These are phyloP conservation scores for Castanea sativa DNA, from an alignment of 306 rosid genomes.

Conservation along the genomic window DNA sequence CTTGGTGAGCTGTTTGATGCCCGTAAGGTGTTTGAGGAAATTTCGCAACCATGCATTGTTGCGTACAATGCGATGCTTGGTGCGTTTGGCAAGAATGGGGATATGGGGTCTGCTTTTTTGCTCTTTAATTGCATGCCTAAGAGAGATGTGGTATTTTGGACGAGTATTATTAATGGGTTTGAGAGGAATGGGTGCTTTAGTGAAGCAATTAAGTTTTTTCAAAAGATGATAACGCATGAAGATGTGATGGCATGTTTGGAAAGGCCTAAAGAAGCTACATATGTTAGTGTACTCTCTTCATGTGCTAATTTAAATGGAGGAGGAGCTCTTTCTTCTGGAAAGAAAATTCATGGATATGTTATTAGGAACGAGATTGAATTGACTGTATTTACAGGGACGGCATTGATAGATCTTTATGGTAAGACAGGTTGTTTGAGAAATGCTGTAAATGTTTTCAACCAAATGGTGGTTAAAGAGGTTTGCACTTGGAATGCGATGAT, in stretches of 20 bases:
- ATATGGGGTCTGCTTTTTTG: conserved; percentile 51
- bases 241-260: conserved; percentile 42
- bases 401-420: conserved; percentile 68
- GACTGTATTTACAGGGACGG: conserved; percentile 56
- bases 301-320: conserved; percentile 53
- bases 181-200: conserved; percentile 37
- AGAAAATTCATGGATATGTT: conserved; percentile 56
- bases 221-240: conserved; percentile 46
- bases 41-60: conserved; percentile 48
- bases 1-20: conserved; percentile 35
- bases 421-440: conserved; percentile 55
- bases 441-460: conserved; percentile 41
- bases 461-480: conserved; percentile 40
- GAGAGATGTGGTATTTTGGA: conserved; percentile 74
- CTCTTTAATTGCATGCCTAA: conserved; percentile 45
- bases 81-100: conserved; percentile 56
- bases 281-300: conserved; percentile 56
- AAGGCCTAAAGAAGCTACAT: conserved; percentile 79
- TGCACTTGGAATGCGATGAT: conserved; percentile 92
- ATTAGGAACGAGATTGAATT: conserved; percentile 34
- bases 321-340: conserved; percentile 54
- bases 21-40: conserved; percentile 70
- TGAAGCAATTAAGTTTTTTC: conserved; percentile 49
- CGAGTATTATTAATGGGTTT: conserved; percentile 63
- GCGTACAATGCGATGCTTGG: conserved; percentile 66